Conservation (phyloP, 2,329 filamentous ascomycete genomes). For the Neofusicoccum umdonicola region DNA sequence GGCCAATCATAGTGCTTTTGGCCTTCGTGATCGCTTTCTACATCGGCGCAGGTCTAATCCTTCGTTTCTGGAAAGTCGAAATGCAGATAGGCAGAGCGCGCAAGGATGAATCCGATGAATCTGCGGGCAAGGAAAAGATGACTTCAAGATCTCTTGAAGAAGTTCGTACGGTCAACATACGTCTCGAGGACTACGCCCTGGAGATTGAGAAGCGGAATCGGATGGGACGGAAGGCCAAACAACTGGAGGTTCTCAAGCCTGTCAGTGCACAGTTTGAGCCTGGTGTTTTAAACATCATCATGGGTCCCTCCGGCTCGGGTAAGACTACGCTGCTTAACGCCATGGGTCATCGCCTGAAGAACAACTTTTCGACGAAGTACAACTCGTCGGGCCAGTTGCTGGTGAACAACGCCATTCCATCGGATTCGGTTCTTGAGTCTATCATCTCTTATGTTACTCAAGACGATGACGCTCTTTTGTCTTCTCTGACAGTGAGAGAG, state of each 20-base stretch:
- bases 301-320: conserved; percentile 75
- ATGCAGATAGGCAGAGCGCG: conserved; percentile 67
- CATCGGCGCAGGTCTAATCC: conserved; percentile 57
- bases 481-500: conserved; percentile 73
- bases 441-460: conserved; percentile 76
- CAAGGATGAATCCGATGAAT: conserved; percentile 55
- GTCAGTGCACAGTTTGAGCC: conserved; percentile 66
- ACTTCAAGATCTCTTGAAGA: conserved; percentile 51
- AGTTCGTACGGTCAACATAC: conserved; percentile 62
- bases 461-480: conserved; percentile 72
- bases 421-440: conserved; percentile 66
- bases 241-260: conserved; percentile 60
- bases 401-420: conserved; percentile 69
- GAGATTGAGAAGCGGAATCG: conserved; percentile 61
- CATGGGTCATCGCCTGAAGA: conserved; percentile 66
- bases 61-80: conserved; percentile 64
- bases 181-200: conserved; percentile 63
- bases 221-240: conserved; percentile 47
- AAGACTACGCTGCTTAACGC: conserved; percentile 74
- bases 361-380: conserved; percentile 62
- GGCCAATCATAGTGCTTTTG: conserved; percentile 62
- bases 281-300: conserved; percentile 70
- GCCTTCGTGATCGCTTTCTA: conserved; percentile 65
- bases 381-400: conserved; percentile 60
- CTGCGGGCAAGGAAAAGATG: conserved; percentile 70